Evolutionary conservation across 768 basidiomycete species (phyloP), one percentile per base, ranked within the genome.

Genomic region (Clathrus columnatus): DNA sequence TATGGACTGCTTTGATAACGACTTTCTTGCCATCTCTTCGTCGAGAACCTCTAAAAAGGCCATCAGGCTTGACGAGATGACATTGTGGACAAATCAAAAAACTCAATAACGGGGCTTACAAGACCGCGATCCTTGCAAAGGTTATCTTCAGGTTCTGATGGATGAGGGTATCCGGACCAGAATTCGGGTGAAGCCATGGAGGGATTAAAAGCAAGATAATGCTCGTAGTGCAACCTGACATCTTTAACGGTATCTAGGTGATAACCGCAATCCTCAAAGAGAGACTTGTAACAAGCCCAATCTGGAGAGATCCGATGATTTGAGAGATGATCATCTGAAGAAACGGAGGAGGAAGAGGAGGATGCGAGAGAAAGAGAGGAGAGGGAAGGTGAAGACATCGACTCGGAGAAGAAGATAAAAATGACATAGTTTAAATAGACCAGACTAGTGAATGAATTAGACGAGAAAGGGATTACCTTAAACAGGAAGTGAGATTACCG

Each of bases 41-140:
- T 59, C 78, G 74, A 48, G 73, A 75, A 23, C 85, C 87, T 48
- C 85, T 78, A 67, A 89, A 89, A 41, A 89, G 69, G 63, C 82
- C 81, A 57, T 85, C 85, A 45, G 78, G 84, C 87, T 88, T 57
- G 29, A 27, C 32, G 20, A 42, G 4, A 42, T 20, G 11, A 47
- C 23, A 41, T 50, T 46, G 51, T 27, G 27, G n/a, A n/a, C n/a
- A 54, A 14, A 41, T n/a, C 17, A n/a, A 41, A 14, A 48, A 8
- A 11, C 8, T 20, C 7, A 14, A 48, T 26, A 14, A 18, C 26
- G 36, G 24, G 41, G 74, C 82, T 63, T 58, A 87, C 87, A 67
- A 88, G 68, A 42, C 87, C 85, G 28, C 80, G 75, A 62, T 89
- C 87, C 50, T 77, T 82, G 67, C 84, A 88, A 7, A 89, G 71